Evolutionary conservation across 768 basidiomycete species (phyloP).

Genomic region (Agrocybe praecox): DNA sequence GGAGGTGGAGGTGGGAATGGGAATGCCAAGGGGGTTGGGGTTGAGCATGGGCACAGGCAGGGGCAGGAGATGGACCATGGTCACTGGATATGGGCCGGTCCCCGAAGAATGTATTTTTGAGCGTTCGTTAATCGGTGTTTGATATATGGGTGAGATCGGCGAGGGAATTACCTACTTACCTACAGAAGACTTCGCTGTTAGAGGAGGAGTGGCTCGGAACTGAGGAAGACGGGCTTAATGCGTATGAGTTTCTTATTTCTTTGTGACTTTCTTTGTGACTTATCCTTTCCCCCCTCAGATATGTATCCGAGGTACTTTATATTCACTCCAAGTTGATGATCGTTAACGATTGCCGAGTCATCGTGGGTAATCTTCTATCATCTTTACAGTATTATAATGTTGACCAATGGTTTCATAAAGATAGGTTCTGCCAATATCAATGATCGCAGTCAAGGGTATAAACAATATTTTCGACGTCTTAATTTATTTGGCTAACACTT

Average conservation of each 20-base stretch:
- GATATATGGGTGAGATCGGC: no score
- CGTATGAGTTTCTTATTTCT: no score
- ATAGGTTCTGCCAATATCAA: slow-evolving; percentile 95
- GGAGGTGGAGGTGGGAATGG: no score
- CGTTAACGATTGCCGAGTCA: slow-evolving; percentile 88
- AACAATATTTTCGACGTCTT: no score
- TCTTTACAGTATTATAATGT: neutral
- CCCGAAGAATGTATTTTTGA: no score
- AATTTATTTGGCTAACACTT: slow-evolving; percentile 2
- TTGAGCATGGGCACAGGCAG: no score
- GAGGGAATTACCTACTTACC: no score
- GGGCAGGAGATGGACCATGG: no score
- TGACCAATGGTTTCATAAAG: slow-evolving; percentile 34
- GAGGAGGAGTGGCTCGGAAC: slow-evolving; percentile 87
- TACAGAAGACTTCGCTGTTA: slow-evolving; percentile 54
- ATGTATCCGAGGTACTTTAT: slow-evolving; percentile 79
- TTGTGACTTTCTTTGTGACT: no score
- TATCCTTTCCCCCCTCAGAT: no score
- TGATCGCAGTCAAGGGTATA: slow-evolving; percentile 77
- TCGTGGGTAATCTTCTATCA: slow-evolving; percentile 51
- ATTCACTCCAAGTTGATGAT: slow-evolving; percentile 94
- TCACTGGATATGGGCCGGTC: slow-evolving; percentile 60
- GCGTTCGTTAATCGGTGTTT: no score
- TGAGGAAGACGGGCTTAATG: slow-evolving; percentile 79
- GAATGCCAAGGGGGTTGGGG: no score